These are phyloP conservation scores for Phytophthora podocarpi DNA, from an alignment of 352 stramenopile species.

Conservation along the genomic window DNA sequence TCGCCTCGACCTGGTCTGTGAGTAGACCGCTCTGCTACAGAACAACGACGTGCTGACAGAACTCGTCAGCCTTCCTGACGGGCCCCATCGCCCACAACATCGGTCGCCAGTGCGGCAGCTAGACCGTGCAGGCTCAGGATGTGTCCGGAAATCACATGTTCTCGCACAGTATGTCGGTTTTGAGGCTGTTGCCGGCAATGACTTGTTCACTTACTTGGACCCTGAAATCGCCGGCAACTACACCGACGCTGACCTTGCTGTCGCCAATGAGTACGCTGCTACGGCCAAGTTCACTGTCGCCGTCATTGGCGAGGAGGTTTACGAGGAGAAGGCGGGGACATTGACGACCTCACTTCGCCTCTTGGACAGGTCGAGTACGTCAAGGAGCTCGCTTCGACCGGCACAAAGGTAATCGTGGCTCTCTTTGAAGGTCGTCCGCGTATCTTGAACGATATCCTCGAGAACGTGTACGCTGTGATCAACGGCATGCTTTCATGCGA, in stretches of 20 bases:
- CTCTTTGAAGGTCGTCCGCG: conserved; percentile 76
- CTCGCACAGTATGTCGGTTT: neutral
- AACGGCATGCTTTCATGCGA: conserved; percentile 57
- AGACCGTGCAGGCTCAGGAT: neutral
- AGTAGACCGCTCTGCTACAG: neutral
- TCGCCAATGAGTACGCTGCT: conserved; percentile 47
- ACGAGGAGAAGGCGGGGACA: conserved; percentile 85
- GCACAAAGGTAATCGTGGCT: conserved; percentile 74
- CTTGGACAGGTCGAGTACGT: conserved; percentile 66
- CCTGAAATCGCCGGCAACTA: too few species aligned
- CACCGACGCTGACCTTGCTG: conserved; percentile 48
- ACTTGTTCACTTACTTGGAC: too few species aligned
- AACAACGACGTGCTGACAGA: neutral
- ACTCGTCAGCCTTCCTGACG: neutral
- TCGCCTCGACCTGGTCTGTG: neutral
- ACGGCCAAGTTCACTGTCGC: conserved; percentile 24
- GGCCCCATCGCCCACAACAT: neutral
- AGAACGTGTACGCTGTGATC: conserved; percentile 65
- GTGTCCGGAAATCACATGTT: neutral
- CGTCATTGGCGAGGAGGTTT: conserved; percentile 69
- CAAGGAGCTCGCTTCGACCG: conserved; percentile 18
- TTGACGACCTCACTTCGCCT: conserved; percentile 65
- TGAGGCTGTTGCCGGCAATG: too few species aligned
- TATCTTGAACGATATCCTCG: conserved; percentile 52
- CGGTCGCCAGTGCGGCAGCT: neutral